Evolutionary conservation across 2,329 filamentous ascomycete genomes (phyloP), one percentile per base, ranked within the genome.

Genomic region (Pyrenochaeta sp.): DNA sequence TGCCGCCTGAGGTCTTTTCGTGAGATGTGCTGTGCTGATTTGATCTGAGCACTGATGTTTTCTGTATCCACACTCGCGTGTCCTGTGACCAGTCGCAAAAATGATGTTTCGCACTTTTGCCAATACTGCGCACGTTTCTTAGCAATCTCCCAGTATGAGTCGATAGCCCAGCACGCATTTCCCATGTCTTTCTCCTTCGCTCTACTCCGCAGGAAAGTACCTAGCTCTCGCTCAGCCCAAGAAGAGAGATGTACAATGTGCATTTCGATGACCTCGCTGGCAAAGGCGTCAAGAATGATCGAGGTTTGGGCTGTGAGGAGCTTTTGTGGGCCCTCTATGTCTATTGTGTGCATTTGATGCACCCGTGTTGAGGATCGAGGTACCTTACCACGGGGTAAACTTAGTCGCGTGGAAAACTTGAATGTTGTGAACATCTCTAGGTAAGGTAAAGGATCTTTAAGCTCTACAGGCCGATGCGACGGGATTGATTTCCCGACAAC

Each of bases 351-450:
- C 23, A 58, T 65, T 53, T 72, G 62, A 36, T 67, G 60, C 6
- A 65, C 51, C 3, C 56, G 52, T 1, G 51, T 57, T 2, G 64
- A 62, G 2, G 56, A 49, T 2, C 60, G 39, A 10, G 40, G 39
- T 7, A 57, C 29, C n/a, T 59, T 59, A 4, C 51, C 42, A 15
- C 52, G 53, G 17, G 71, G 63, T 1, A 75, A 50, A 15, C 54
- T 64, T 12, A 86, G 77, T 0, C 76, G 81, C 0, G 86, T 88
- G 0, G 81, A 80, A 51, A 90, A 87, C 0, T 79, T 79, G 12
- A 95, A 81, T 0, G 89, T 85, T 0, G 86, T 90, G 64, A 95
- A 92, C 7, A 89, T 81, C 40, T 89, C 84, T 0, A 93, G 80
- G 60, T 89, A 92, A 0, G 88, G 86, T 2, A 90, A 75, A 44